Conservation (phyloP, 495 filamentous ascomycete species). For the Aspergillus hancockii region DNA sequence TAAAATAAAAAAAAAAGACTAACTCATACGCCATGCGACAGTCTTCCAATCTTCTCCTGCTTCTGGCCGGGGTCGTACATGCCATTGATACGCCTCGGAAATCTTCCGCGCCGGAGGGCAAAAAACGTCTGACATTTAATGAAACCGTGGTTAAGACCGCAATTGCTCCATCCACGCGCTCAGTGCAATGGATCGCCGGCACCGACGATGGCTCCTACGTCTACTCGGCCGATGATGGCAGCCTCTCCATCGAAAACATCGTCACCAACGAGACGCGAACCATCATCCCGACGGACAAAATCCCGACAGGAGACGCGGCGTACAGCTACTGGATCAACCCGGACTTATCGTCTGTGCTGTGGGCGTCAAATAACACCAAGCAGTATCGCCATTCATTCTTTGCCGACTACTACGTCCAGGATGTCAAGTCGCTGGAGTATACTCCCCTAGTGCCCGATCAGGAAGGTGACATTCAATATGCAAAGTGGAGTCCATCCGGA, state of each 20-base stretch:
- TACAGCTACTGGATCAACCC: slow-evolving; percentile 22
- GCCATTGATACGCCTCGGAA: slow-evolving; percentile 13
- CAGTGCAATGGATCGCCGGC: slow-evolving; percentile 22
- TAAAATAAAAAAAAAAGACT: background rate
- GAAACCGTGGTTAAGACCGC: slow-evolving; percentile 16
- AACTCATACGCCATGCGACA: background rate
- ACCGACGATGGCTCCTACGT: slow-evolving; percentile 21
- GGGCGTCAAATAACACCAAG: slow-evolving; percentile 24
- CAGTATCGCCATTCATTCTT: slow-evolving; percentile 25
- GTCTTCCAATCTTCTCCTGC: background rate
- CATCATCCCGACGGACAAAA: slow-evolving; percentile 17
- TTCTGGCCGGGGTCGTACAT: slow-evolving; percentile 12
- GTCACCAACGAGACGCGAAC: slow-evolving; percentile 21
- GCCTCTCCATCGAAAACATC: slow-evolving; percentile 22
- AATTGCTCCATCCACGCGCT: slow-evolving; percentile 15
- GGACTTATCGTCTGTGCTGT: slow-evolving; percentile 22
- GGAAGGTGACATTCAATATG: slow-evolving; percentile 22
- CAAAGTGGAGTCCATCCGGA: slow-evolving; percentile 19
- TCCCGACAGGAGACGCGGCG: slow-evolving; percentile 5
- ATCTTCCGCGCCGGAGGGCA: slow-evolving; percentile 11
- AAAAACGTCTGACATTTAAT: slow-evolving; percentile 22
- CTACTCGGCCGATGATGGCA: slow-evolving; percentile 17
- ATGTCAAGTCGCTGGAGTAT: slow-evolving; percentile 17
- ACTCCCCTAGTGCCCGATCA: slow-evolving; percentile 15
- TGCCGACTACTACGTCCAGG: slow-evolving; percentile 25